Conservation (phyloP, 2,329 filamentous ascomycete species). For the Exophiala spinifera region DNA sequence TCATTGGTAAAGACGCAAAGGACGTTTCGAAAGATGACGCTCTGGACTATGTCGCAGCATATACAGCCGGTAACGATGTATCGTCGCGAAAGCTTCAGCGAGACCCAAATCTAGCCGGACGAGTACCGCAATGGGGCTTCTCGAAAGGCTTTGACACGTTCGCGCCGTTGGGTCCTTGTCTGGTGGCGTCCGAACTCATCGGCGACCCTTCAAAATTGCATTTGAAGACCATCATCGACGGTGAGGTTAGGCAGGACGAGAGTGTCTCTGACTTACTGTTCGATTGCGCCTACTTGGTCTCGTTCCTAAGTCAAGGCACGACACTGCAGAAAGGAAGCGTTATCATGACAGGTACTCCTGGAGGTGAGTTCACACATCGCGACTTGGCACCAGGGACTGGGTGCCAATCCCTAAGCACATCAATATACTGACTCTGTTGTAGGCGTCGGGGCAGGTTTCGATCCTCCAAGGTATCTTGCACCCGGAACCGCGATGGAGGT, state of each 20-base stretch:
- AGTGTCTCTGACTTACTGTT: conserved; percentile 40
- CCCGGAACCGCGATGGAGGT: conserved; percentile 44
- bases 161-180: conserved; percentile 43
- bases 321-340: conserved; percentile 38
- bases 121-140: conserved; percentile 38
- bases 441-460: conserved; percentile 44
- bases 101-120: conserved; percentile 31
- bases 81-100: conserved; percentile 39
- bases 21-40: conserved; percentile 39
- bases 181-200: conserved; percentile 34
- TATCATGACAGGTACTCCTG: conserved; percentile 43
- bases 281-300: conserved; percentile 35
- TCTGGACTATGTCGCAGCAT: conserved; percentile 40
- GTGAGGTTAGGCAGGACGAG: conserved; percentile 36
- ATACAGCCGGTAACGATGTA: conserved; percentile 41
- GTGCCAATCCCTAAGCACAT: neutral
- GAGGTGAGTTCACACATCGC: conserved; percentile 29
- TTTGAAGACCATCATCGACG: conserved; percentile 39
- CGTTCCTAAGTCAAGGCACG: conserved; percentile 38
- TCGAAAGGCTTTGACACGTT: conserved; percentile 40
- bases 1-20: conserved; percentile 38
- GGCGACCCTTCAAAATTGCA: conserved; percentile 33
- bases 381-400: neutral
- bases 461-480: conserved; percentile 38
- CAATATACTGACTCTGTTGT: neutral